These are phyloP conservation scores for Astragalus membranaceus DNA, from an alignment of 306 rosid species.

Conservation along the genomic window DNA sequence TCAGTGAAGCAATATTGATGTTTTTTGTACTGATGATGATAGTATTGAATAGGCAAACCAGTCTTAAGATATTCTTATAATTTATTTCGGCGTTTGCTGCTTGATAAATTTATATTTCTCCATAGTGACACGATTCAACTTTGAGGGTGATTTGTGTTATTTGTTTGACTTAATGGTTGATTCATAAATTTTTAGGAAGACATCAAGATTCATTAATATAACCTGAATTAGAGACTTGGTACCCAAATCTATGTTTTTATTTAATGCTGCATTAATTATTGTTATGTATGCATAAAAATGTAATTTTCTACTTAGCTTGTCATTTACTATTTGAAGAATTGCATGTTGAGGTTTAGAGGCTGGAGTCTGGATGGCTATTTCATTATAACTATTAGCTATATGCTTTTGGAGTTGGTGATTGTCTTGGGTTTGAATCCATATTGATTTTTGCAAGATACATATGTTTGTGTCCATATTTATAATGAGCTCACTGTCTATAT, in stretches of 20 bases:
- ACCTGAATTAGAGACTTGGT: background rate
- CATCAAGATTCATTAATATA: background rate
- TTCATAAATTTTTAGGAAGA: background rate
- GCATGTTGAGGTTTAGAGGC: background rate
- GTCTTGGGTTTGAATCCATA: background rate
- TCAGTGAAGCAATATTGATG: background rate
- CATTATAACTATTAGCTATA: background rate
- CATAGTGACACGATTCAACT: background rate
- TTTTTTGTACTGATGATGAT: background rate
- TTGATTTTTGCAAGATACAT: background rate
- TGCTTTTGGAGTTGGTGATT: slow-evolving; percentile 2
- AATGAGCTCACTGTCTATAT: slow-evolving; percentile 20
- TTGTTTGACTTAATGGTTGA: background rate
- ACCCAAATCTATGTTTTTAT: background rate
- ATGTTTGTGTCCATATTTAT: background rate
- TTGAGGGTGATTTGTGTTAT: background rate
- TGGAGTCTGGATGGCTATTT: background rate
- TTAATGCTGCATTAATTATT: background rate
- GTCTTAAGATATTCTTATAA: background rate
- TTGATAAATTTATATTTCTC: background rate
- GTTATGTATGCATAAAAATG: background rate
- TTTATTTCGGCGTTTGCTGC: background rate
- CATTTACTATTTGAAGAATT: background rate
- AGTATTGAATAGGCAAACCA: background rate
- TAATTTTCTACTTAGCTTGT: background rate